These are phyloP conservation scores for Trichosanthes cucumerina DNA, from an alignment of 306 rosid genomes.

Conservation along the genomic window DNA sequence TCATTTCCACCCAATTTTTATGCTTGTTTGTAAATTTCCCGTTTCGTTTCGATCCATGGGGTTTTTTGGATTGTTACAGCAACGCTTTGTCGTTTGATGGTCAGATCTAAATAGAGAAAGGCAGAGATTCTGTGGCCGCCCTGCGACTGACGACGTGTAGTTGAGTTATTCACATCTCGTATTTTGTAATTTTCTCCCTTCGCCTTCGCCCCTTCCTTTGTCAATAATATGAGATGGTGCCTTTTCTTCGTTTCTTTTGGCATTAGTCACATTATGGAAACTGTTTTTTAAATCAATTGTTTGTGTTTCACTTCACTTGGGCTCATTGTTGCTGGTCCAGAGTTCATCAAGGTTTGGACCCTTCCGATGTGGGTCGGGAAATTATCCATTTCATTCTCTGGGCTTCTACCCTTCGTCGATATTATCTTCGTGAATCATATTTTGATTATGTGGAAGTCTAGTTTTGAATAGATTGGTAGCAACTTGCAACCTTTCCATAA, in stretches of 20 bases:
- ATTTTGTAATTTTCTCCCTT: neutral
- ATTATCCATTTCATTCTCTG: neutral
- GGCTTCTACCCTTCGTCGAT: neutral
- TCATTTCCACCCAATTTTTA: conserved; percentile 3
- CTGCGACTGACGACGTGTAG: too few species aligned
- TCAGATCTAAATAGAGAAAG: neutral
- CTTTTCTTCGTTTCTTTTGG: too few species aligned
- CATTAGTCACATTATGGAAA: neutral
- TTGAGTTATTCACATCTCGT: neutral
- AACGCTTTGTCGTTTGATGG: neutral
- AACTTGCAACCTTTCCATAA: neutral
- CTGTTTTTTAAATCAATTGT: too few species aligned
- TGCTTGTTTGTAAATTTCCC: neutral
- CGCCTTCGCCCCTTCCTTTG: too few species aligned
- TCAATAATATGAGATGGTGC: neutral
- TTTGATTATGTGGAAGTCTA: neutral
- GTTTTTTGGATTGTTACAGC: neutral
- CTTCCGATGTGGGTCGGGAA: neutral
- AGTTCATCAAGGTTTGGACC: neutral
- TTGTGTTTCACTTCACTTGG: neutral
- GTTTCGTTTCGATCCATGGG: neutral
- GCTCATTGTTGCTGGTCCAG: neutral
- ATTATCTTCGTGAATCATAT: neutral
- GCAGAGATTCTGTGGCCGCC: neutral
- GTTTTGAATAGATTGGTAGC: neutral